These are phyloP conservation scores for Pichia sp. DNA, from an alignment of 1,139 yeast genomes.

Conservation along the genomic window DNA sequence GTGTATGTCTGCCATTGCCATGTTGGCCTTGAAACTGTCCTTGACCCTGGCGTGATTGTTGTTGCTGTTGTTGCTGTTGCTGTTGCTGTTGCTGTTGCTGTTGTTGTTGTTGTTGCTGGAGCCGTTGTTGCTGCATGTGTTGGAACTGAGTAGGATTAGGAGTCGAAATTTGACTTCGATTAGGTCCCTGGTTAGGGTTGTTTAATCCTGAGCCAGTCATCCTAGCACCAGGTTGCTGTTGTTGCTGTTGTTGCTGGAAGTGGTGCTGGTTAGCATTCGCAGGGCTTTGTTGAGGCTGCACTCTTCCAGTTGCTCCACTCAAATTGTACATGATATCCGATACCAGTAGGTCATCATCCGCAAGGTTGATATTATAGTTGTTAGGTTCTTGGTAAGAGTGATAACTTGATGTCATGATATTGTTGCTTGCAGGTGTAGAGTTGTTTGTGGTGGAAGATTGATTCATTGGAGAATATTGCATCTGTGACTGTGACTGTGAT, in stretches of 20 bases:
- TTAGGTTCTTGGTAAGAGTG: background rate
- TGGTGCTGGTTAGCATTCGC: background rate
- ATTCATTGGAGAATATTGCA: too few species aligned
- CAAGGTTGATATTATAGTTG: too few species aligned
- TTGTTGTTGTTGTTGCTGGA: background rate
- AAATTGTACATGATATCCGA: background rate
- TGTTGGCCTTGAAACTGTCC: too few species aligned
- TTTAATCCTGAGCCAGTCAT: background rate
- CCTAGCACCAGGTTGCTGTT: background rate
- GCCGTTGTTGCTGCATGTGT: slow-evolving; percentile 1
- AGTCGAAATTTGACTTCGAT: background rate
- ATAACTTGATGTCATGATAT: background rate
- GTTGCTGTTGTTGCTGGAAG: background rate
- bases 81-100: too few species aligned
- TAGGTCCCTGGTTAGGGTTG: background rate
- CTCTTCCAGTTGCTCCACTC: background rate
- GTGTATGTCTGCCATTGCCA: too few species aligned
- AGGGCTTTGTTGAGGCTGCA: background rate
- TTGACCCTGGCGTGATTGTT: too few species aligned
- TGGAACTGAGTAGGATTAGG: background rate
- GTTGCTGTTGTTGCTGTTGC: too few species aligned
- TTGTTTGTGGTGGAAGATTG: too few species aligned
- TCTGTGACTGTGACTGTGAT: too few species aligned
- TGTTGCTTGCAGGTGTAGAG: slow-evolving; percentile 9
- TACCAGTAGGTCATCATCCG: background rate